These are phyloP conservation scores for Vitis vinifera DNA, from an alignment of 164 flowering plant species.

Conservation along the genomic window DNA sequence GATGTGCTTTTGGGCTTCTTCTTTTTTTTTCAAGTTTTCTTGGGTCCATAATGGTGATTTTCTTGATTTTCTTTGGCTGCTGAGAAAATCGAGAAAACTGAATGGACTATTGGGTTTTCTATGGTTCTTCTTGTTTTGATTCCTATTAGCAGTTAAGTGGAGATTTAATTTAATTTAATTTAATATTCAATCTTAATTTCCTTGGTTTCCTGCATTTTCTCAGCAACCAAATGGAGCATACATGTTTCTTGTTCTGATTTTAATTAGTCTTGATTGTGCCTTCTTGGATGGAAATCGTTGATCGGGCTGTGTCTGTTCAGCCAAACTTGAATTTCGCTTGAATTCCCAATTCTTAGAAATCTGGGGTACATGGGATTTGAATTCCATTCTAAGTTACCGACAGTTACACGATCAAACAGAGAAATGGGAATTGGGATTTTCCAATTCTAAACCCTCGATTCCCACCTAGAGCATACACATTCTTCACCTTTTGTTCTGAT, in stretches of 20 bases:
- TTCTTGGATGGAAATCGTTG: no score
- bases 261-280: not conserved
- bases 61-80: not conserved
- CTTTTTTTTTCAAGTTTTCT: not conserved
- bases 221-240: not conserved
- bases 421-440: not conserved
- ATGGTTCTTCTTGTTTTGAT: not conserved
- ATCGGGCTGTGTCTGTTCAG: no score
- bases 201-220: not conserved
- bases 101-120: not conserved
- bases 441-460: not conserved
- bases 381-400: no score
- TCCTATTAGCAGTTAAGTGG: not conserved
- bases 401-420: no score
- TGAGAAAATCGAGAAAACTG: not conserved
- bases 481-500: not conserved
- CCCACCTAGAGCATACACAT: not conserved
- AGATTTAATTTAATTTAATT: not conserved
- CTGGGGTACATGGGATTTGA: no score
- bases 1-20: not conserved
- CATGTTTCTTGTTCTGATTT: not conserved
- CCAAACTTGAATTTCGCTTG: no score
- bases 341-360: no score
- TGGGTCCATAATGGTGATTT: not conserved
- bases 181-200: not conserved